phyloP scores from a whole-genome alignment of 2,329 filamentous ascomycete genomes.

The Sporothrix pseudoabietina region DNA sequence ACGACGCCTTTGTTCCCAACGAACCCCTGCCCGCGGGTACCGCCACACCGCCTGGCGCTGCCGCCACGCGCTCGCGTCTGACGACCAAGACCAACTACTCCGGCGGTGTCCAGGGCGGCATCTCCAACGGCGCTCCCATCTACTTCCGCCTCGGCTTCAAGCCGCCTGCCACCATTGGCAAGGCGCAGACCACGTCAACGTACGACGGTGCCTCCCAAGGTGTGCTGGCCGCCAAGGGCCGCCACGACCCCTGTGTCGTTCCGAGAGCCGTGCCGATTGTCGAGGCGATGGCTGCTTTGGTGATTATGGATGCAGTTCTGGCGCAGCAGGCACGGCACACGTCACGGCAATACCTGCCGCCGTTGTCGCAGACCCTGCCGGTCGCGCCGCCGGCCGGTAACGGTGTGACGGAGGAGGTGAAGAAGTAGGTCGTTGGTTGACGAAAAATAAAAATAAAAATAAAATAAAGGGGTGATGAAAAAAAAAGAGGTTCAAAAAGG shows the following conservation, averaged over 20 bases:
- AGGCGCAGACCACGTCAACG: conserved; percentile 79
- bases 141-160: conserved; percentile 97
- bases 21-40: conserved; percentile 49
- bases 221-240: conserved; percentile 83
- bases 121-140: conserved; percentile 88
- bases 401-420: conserved; percentile 24
- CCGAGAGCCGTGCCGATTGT: conserved; percentile 85
- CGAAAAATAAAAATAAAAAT: not conserved
- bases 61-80: conserved; percentile 61
- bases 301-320: conserved; percentile 83
- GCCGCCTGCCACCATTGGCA: conserved; percentile 88
- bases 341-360: conserved; percentile 50
- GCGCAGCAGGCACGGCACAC: conserved; percentile 69
- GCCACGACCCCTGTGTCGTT: conserved; percentile 92
- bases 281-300: conserved; percentile 87
- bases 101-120: conserved; percentile 92
- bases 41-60: conserved; percentile 49
- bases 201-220: conserved; percentile 74
- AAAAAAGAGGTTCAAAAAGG: not conserved
- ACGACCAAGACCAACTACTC: conserved; percentile 93
- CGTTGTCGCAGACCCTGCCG: conserved; percentile 42
- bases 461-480: not conserved
- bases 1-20: conserved; percentile 77
- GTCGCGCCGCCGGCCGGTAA: conserved; percentile 12
- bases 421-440: not conserved